Evolutionary conservation across 148 eudicot genomes (phyloP).

Genomic region (Euryodendron excelsum): DNA sequence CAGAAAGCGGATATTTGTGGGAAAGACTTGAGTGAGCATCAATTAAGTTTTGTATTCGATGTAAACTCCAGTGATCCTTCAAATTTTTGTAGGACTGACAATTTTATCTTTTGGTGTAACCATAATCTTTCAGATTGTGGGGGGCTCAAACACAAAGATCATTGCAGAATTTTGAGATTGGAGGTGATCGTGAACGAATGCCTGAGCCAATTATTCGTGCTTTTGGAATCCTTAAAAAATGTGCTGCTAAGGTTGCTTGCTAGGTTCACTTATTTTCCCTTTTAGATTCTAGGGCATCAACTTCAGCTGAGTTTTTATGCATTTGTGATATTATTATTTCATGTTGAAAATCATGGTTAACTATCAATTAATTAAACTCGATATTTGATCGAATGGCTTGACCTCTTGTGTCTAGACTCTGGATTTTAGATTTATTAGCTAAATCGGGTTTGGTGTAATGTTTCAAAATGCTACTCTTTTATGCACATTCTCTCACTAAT

Average conservation of each 20-base stretch:
- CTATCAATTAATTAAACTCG: not conserved
- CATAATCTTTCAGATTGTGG: conserved; percentile 67
- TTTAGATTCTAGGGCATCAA: not conserved
- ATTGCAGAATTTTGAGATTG: conserved; percentile 93
- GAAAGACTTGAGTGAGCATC: not conserved
- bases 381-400: not conserved
- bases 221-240: conserved; percentile 87
- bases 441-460: no score
- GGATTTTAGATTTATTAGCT: not conserved
- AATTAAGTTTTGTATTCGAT: not conserved
- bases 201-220: conserved; percentile 68
- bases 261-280: not conserved
- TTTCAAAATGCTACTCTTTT: no score
- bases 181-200: conserved; percentile 97
- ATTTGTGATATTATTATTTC: not conserved
- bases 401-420: not conserved
- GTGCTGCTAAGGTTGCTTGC: conserved; percentile 79
- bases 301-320: not conserved
- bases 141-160: conserved; percentile 99
- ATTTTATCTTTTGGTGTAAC: conserved; percentile 8
- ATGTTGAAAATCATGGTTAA: not conserved
- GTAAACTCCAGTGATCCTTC: not conserved
- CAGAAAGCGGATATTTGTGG: not conserved
- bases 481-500: not conserved
- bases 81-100: not conserved